Evolutionary conservation across 495 filamentous ascomycete genomes (phyloP).

Genomic region (Penicillium egyptiacum): DNA sequence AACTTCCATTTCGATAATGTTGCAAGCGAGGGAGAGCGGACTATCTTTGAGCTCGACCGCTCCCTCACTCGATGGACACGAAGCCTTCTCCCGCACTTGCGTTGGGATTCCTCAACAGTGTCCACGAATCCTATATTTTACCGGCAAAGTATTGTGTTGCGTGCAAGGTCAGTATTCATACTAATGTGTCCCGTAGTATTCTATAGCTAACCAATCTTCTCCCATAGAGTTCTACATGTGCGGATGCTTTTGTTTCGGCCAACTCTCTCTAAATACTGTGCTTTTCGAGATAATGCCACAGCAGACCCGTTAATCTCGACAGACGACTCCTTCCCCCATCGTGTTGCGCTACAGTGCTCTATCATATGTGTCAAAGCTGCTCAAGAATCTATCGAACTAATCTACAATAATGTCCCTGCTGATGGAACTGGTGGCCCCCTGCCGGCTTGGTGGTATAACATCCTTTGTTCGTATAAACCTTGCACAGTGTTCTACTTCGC

Average conservation of each 20-base stretch:
- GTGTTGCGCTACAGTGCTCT: conserved; percentile 40
- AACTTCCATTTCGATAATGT: conserved; percentile 35
- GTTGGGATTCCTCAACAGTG: conserved; percentile 7
- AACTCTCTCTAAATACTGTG: conserved; percentile 38
- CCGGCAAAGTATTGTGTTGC: conserved; percentile 37
- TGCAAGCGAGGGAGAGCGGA: conserved; percentile 26
- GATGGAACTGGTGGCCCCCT: conserved; percentile 38
- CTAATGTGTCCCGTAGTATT: neutral
- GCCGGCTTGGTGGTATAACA: conserved; percentile 46
- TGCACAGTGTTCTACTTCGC: neutral
- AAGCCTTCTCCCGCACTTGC: conserved; percentile 32
- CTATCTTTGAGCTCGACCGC: conserved; percentile 41
- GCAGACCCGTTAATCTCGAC: conserved; percentile 27
- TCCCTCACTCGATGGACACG: conserved; percentile 35
- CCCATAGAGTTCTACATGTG: conserved; percentile 34
- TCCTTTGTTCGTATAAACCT: conserved; percentile 30
- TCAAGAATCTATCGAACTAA: conserved; percentile 38
- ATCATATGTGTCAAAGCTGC: conserved; percentile 40
- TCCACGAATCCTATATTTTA: conserved; percentile 28
- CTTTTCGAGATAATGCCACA: conserved; percentile 27
- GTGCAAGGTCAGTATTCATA: conserved; percentile 28
- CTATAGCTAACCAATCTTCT: neutral
- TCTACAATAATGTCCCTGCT: conserved; percentile 34
- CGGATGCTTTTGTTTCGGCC: conserved; percentile 42
- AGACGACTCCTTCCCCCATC: conserved; percentile 38